Base-by-base conservation (phyloP, 306 rosid genomes). In the Glycyrrhiza uralensis region DNA sequence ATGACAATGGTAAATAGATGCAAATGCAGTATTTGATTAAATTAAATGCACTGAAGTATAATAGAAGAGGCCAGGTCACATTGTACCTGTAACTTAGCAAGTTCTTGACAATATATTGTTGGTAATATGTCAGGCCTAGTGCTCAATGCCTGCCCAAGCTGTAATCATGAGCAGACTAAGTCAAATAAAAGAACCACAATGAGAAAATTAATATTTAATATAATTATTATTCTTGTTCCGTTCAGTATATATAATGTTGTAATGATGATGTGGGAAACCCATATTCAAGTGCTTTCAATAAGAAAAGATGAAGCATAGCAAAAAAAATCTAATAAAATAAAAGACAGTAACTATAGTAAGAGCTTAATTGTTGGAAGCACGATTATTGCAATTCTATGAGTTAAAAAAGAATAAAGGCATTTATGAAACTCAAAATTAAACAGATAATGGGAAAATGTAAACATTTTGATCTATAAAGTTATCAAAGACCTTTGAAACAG, bases 71-170 rank as follows among this genome's bases (percentile, higher is more conserved):
- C 52, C 60, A n/a, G n/a, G n/a, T n/a, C n/a, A n/a, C n/a, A 64
- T 56, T 17, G 74, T 67, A 93, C 98, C 97, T 90, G 98, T 79
- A 93, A 81, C 86, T 85, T 77, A 51, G 89, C 87, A 68, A 93
- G 97, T 79, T 93, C 98, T 85, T 86, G 92, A 76, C 98, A 93
- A 79, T 93, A 93, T 65, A 90, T 62, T 18, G 87, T 59, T 70
- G 98, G 86, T 58, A 94, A 69, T 85, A 91, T 84, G 81, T 94
- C 98, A 45, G 95, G 95, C 82, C 98, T 86, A 5, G 98, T 94
- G 88, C 98, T 91, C 80, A 94, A 81, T 61, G 98, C 98, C 83
- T 91, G 98, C 46, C 98, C 97, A 70, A 94, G 97, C 98, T 94
- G 96, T 59, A 82, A 72, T 77, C 78, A 79, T 47, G 81, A 72